Evolutionary conservation across 106 monocot species (phyloP).

Genomic region (Phalaenopsis equestris): DNA sequence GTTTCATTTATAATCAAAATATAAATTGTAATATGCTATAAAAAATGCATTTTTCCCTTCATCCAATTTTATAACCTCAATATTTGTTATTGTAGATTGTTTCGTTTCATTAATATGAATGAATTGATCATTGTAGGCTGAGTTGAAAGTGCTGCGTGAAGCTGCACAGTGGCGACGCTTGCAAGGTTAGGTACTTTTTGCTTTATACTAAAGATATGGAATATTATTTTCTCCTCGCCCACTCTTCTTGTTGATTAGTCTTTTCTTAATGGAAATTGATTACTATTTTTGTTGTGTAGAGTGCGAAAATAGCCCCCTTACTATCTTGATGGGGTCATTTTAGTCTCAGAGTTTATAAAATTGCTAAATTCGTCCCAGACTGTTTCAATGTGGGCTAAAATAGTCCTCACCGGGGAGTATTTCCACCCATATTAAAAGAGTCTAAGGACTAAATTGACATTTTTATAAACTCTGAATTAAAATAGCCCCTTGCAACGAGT

Average conservation of each 20-base stretch:
- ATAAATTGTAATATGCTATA: neutral
- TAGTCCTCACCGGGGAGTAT: too few relatives aligned
- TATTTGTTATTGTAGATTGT: neutral
- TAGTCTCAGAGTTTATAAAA: too few relatives aligned
- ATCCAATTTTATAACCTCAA: neutral
- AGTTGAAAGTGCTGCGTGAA: slow-evolving; percentile 69
- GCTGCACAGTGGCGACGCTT: slow-evolving; percentile 89
- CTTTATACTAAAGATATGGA: slow-evolving; percentile 4
- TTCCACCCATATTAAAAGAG: too few relatives aligned
- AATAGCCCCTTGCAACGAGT: too few relatives aligned
- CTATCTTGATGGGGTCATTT: too few relatives aligned
- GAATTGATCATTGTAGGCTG: slow-evolving; percentile 30
- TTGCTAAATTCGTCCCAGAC: too few relatives aligned
- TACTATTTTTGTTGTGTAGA: too few relatives aligned
- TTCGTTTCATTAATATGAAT: neutral
- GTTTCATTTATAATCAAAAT: slow-evolving; percentile 2
- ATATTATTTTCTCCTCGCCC: neutral
- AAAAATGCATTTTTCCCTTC: neutral
- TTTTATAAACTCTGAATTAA: too few relatives aligned
- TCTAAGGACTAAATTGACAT: too few relatives aligned
- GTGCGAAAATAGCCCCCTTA: too few relatives aligned
- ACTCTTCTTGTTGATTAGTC: neutral
- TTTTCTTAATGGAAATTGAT: neutral
- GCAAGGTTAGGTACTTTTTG: slow-evolving; percentile 51
- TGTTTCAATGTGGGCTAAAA: too few relatives aligned